These are phyloP conservation scores for Immersiella caudata DNA, from an alignment of 495 filamentous ascomycete genomes.

Conservation along the genomic window DNA sequence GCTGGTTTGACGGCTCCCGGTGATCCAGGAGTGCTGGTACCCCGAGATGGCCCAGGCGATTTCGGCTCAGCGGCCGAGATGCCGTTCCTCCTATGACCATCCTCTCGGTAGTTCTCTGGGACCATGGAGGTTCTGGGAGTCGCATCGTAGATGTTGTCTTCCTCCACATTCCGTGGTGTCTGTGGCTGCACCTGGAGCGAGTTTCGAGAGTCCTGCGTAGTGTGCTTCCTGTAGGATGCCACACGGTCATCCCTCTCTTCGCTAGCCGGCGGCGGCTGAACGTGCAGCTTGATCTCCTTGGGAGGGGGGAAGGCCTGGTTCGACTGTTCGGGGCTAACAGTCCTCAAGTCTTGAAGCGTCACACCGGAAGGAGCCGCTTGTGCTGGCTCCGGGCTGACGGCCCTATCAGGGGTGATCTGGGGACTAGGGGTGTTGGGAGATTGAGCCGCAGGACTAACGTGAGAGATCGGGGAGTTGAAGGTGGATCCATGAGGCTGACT, in stretches of 20 bases:
- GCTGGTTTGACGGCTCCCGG: background rate
- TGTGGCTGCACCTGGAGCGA: constrained; percentile 15
- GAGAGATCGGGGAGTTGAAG: constrained; percentile 18
- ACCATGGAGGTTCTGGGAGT: constrained; percentile 42
- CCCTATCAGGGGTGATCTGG: constrained; percentile 35
- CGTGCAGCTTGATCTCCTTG: constrained; percentile 1
- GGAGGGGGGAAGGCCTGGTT: constrained; percentile 20
- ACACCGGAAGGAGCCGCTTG: constrained; percentile 3
- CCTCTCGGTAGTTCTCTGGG: constrained; percentile 14
- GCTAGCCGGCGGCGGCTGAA: background rate
- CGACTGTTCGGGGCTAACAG: constrained; percentile 35
- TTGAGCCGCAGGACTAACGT: constrained; percentile 8
- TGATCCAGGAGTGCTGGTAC: background rate
- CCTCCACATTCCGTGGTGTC: constrained; percentile 23
- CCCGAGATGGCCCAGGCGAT: constrained; percentile 21
- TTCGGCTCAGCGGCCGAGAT: constrained; percentile 19
- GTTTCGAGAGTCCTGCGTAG: background rate
- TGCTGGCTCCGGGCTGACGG: constrained; percentile 41
- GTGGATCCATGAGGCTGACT: constrained; percentile 11
- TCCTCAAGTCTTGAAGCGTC: constrained; percentile 19
- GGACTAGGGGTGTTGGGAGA: constrained; percentile 32
- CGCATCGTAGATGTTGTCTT: constrained; percentile 51
- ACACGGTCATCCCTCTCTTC: constrained; percentile 7
- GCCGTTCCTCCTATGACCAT: background rate
- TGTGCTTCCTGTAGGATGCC: constrained; percentile 11